Conservation (phyloP, 257 asterid genomes). For the Gynochthodes officinalis region DNA sequence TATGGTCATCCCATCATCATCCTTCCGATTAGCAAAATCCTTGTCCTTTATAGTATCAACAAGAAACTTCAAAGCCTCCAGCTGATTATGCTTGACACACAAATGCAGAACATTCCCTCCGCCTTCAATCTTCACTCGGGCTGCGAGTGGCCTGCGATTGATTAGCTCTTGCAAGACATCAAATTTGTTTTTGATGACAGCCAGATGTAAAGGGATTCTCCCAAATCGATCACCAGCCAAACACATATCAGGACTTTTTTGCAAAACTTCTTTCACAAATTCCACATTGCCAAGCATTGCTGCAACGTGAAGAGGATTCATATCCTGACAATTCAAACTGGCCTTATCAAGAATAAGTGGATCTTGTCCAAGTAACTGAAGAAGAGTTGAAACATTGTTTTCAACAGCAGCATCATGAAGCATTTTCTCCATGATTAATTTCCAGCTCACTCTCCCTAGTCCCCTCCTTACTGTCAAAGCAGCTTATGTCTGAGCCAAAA, state of each 20-base stretch:
- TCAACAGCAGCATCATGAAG: constrained; percentile 27
- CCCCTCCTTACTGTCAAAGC: no score
- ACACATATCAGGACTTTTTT: constrained; percentile 19
- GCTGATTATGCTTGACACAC: constrained; percentile 31
- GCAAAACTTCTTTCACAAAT: constrained; percentile 19
- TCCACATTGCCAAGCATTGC: constrained; percentile 28
- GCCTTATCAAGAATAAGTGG: no score
- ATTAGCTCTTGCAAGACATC: constrained; percentile 29
- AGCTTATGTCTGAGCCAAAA: not conserved
- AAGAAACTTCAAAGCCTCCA: constrained; percentile 30
- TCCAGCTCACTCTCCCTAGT: no score
- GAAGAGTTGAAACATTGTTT: constrained; percentile 14
- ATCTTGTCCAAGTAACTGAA: constrained; percentile 22
- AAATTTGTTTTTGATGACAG: constrained; percentile 31
- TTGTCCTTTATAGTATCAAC: constrained; percentile 14
- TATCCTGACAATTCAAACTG: constrained; percentile 10
- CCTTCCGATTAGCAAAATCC: constrained; percentile 13
- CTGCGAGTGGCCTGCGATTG: constrained; percentile 16
- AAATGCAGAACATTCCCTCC: constrained; percentile 33
- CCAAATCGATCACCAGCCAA: constrained; percentile 24
- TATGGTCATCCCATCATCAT: constrained; percentile 37
- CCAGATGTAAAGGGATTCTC: constrained; percentile 37
- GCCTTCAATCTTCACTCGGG: constrained; percentile 13
- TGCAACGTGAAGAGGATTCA: constrained; percentile 41
- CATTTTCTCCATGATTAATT: no score